Percentiles rank a stretch among this genome's conserved stretches.
These are phyloP conservation scores for Chaetomiaceae sp. DNA, from an alignment of 2,329 filamentous ascomycete genomes.

Conservation along the genomic window DNA sequence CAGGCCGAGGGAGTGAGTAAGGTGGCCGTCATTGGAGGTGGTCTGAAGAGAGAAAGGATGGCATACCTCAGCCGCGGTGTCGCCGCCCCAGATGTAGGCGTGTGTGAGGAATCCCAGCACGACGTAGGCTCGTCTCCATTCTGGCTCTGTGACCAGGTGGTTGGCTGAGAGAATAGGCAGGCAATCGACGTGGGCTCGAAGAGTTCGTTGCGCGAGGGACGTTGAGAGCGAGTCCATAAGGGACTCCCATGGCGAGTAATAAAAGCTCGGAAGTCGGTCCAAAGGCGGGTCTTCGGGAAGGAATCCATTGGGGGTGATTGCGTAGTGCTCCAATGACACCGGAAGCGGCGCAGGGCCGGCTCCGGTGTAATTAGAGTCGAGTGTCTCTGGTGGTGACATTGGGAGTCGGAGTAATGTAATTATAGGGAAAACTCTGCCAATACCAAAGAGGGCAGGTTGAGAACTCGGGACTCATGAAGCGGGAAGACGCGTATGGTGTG, in stretches of 20 bases:
- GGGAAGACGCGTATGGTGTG: background rate
- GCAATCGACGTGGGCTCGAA: slow-evolving; percentile 56
- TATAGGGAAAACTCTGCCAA: background rate
- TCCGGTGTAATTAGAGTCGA: background rate
- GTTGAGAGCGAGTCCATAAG: slow-evolving; percentile 61
- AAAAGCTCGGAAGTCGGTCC: slow-evolving; percentile 56
- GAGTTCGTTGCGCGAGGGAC: slow-evolving; percentile 56
- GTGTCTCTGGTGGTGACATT: slow-evolving; percentile 19
- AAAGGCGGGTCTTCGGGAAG: slow-evolving; percentile 67
- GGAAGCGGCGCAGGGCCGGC: background rate
- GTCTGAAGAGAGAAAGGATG: background rate
- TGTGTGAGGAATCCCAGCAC: slow-evolving; percentile 75
- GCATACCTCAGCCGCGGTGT: slow-evolving; percentile 62
- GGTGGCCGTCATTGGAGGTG: background rate
- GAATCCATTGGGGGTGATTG: slow-evolving; percentile 56
- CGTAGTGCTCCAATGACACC: slow-evolving; percentile 13
- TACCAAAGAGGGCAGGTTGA: background rate
- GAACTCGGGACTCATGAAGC: background rate
- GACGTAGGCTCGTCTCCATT: slow-evolving; percentile 78
- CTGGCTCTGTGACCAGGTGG: slow-evolving; percentile 54
- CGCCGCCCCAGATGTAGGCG: slow-evolving; percentile 83
- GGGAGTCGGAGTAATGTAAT: background rate
- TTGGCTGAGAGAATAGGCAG: slow-evolving; percentile 66
- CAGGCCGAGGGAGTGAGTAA: slow-evolving; percentile 5
- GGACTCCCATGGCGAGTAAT: slow-evolving; percentile 76